phyloP scores from a whole-genome alignment of 345 rosid genomes.

The Xanthoceras sorbifolium region DNA sequence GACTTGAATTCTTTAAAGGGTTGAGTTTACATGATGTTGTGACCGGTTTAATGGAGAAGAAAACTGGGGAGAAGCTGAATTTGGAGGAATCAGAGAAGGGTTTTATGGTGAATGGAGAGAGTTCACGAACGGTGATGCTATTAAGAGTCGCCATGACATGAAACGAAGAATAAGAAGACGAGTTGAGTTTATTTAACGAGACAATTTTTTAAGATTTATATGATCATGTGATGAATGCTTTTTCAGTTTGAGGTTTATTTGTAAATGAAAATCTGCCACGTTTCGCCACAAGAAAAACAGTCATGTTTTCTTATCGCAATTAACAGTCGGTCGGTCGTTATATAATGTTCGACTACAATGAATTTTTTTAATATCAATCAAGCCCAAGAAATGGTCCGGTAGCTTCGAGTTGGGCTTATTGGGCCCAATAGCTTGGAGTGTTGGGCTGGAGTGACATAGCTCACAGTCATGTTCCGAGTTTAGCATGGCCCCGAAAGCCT shows the following conservation, averaged over 20 bases:
- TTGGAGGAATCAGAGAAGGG: slow-evolving; percentile 20
- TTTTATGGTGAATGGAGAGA: slow-evolving; percentile 11
- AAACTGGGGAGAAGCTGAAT: slow-evolving; percentile 14
- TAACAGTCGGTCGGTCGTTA: no score
- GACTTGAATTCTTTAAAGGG: slow-evolving; percentile 18
- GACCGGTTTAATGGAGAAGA: slow-evolving; percentile 13
- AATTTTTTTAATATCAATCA: no score
- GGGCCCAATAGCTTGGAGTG: not conserved
- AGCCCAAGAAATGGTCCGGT: no score
- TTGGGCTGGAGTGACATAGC: not conserved
- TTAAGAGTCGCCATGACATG: slow-evolving; percentile 41
- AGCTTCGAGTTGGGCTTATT: no score
- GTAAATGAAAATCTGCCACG: not conserved
- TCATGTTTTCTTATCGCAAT: no score
- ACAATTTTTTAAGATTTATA: no score
- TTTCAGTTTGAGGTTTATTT: not conserved
- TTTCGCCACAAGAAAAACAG: no score
- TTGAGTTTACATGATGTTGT: not conserved
- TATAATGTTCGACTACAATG: no score
- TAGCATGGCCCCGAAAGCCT: no score
- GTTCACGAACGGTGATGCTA: slow-evolving; percentile 18
- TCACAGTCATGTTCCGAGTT: not conserved
- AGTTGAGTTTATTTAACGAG: not conserved
- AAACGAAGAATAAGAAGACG: not conserved
- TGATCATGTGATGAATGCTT: no score